Evolutionary conservation across 139 green algal genomes (phyloP), one percentile per base, ranked within the genome.

Genomic region (Chlorella vulgaris): DNA sequence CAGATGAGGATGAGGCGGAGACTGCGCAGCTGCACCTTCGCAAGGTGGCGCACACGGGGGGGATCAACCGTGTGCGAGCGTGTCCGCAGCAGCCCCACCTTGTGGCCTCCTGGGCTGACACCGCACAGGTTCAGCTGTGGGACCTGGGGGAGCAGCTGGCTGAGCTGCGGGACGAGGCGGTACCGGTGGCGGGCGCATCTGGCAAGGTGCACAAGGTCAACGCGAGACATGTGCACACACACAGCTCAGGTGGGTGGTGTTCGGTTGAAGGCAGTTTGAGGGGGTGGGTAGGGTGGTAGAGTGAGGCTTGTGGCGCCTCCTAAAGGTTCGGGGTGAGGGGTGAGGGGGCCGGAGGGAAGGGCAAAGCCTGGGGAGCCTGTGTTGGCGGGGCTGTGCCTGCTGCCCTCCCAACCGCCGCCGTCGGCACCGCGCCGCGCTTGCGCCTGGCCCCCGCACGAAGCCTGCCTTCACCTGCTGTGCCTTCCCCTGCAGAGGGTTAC

Each of bases 41-140:
- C 61, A 89, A 84, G 58, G 80, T 99, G 36, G 76, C 83, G 13
- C 93, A 98, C 80, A 76, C 79, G 22, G 93, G 94, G 28, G 94
- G 92, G 6, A 90, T 99, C 69, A 99, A 99, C 90, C 90, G 97
- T 5, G 69, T 98, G 10, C 93, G 96, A n/a, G 79, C 76, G 55
- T 96, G 96, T 88, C 94, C 91, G 31, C 97, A 98, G 89, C 86
- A 92, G 82, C 90, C 93, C 13, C 87, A 86, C 38, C 51, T 99
- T 6, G 83, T 96, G n/a, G 97, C 97, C 19, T 89, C 95, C 4
- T 99, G 94, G 94, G 87, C 82, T 1, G 96, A 99, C 63, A 94
- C 83, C n/a, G 94, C 91, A 39, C 82, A 90, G 58, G 96, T 99
- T 73, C 67, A 93, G 82, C 81, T 97, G 0, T 94, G 89, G 77